Percentiles rank a stretch among this genome's conserved stretches.
Conservation (phyloP, 1,284 basidiomycete species). For the Melampsora larici-populina region DNA sequence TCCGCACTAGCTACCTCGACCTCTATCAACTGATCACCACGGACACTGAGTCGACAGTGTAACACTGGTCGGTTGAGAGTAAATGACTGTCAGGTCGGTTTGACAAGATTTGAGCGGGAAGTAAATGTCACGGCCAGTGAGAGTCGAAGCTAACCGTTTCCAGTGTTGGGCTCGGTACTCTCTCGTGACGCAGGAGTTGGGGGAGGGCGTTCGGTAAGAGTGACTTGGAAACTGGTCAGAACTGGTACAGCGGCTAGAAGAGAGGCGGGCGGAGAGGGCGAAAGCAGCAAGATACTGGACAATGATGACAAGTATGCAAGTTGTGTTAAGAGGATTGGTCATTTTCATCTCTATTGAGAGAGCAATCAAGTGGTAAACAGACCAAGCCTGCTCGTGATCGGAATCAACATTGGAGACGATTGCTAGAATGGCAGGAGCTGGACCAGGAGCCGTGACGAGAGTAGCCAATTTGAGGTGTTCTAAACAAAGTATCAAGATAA, state of each 20-base stretch:
- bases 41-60: slow-evolving; percentile 27
- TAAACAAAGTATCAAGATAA: neutral
- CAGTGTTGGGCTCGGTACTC: neutral
- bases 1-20: slow-evolving; percentile 30
- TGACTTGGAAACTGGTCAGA: slow-evolving; percentile 23
- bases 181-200: neutral
- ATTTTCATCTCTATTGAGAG: neutral
- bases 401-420: slow-evolving; percentile 32
- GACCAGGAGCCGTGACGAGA: slow-evolving; percentile 11
- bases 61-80: slow-evolving; percentile 10
- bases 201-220: slow-evolving; percentile 7
- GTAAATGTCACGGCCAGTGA: neutral
- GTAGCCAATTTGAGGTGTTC: slow-evolving; percentile 39
- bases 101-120: neutral
- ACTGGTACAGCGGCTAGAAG: slow-evolving; percentile 36
- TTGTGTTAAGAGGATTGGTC: neutral
- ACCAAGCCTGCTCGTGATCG: slow-evolving; percentile 35
- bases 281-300: slow-evolving; percentile 20
- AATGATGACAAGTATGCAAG: neutral
- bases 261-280: slow-evolving; percentile 9
- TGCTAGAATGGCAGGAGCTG: slow-evolving; percentile 12
- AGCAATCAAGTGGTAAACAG: neutral
- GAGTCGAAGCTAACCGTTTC: slow-evolving; percentile 9
- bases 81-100: neutral
- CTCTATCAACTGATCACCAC: slow-evolving; percentile 36